A percentile compares a stretch with the other conserved stretches of the same genome.
Evolutionary conservation across 2,329 filamentous ascomycete genomes (phyloP).

Genomic region (Fusarium clavum): DNA sequence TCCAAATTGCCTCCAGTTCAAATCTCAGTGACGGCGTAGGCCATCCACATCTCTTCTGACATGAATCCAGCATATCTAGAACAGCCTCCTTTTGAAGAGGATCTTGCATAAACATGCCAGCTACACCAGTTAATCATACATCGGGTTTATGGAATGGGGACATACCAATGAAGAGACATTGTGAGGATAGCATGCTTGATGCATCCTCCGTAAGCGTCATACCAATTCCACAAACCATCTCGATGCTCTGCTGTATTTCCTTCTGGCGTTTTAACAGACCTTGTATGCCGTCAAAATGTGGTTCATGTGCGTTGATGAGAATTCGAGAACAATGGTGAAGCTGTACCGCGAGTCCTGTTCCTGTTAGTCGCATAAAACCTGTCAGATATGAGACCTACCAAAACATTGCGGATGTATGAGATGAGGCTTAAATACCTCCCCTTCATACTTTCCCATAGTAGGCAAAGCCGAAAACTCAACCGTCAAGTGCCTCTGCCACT

Average conservation of each 20-base stretch:
- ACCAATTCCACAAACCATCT: conserved; percentile 61
- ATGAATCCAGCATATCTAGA: conserved; percentile 37
- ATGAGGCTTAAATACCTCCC: conserved; percentile 56
- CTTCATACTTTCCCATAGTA: conserved; percentile 33
- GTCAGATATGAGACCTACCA: not conserved
- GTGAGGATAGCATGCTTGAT: conserved; percentile 57
- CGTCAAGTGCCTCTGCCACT: conserved; percentile 50
- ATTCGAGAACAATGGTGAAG: conserved; percentile 30
- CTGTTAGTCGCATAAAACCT: not conserved
- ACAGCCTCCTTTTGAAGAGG: conserved; percentile 24
- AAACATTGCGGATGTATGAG: conserved; percentile 63
- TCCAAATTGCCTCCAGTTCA: conserved; percentile 40
- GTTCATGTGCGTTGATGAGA: conserved; percentile 52
- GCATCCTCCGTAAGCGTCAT: conserved; percentile 56
- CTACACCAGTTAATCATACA: not conserved
- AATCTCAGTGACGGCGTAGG: conserved; percentile 36
- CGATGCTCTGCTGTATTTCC: conserved; percentile 38
- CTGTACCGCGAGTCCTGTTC: conserved; percentile 28
- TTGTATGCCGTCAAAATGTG: conserved; percentile 49
- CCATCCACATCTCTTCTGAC: conserved; percentile 41
- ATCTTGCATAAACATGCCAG: conserved; percentile 37
- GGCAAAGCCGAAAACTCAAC: conserved; percentile 57
- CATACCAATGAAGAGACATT: conserved; percentile 53
- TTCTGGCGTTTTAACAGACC: conserved; percentile 55
- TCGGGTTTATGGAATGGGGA: accelerated